These are phyloP conservation scores for Discostella pseudostelligera DNA, from an alignment of 108 stramenopile genomes.

Conservation along the genomic window DNA sequence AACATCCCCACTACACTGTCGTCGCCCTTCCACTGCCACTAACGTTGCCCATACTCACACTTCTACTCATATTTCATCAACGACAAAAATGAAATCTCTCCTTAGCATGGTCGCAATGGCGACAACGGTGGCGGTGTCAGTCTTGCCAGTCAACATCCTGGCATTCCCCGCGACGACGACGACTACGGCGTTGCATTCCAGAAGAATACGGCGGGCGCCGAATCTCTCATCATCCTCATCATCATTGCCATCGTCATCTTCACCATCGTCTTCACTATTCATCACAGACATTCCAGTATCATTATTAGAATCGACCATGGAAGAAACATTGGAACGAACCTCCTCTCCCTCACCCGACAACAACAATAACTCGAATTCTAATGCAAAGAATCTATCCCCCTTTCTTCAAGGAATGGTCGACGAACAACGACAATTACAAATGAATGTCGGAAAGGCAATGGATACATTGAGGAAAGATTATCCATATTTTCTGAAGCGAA, in stretches of 20 bases:
- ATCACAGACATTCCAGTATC: no score
- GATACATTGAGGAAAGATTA: slow-evolving; percentile 74
- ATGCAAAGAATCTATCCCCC: slow-evolving; percentile 48
- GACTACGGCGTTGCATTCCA: no score
- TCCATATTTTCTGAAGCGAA: slow-evolving; percentile 59
- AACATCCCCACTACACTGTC: background rate
- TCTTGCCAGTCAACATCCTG: background rate
- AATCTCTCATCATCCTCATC: background rate
- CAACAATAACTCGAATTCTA: no score
- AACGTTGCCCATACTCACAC: no score
- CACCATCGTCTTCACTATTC: background rate
- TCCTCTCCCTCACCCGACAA: no score
- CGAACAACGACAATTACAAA: slow-evolving; percentile 65
- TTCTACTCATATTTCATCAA: no score
- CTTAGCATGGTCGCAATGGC: background rate
- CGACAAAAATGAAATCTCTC: slow-evolving; percentile 11
- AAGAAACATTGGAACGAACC: background rate
- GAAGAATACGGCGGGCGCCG: slow-evolving; percentile 6
- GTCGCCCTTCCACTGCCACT: no score
- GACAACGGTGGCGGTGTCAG: background rate
- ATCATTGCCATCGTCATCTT: background rate
- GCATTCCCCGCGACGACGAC: slow-evolving; percentile 1
- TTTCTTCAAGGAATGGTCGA: slow-evolving; percentile 70
- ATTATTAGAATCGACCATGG: slow-evolving; percentile 7
- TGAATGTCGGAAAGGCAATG: slow-evolving; percentile 78